Conservation (phyloP, 2,329 filamentous ascomycete species). For the Pseudopyricularia cyperi region DNA sequence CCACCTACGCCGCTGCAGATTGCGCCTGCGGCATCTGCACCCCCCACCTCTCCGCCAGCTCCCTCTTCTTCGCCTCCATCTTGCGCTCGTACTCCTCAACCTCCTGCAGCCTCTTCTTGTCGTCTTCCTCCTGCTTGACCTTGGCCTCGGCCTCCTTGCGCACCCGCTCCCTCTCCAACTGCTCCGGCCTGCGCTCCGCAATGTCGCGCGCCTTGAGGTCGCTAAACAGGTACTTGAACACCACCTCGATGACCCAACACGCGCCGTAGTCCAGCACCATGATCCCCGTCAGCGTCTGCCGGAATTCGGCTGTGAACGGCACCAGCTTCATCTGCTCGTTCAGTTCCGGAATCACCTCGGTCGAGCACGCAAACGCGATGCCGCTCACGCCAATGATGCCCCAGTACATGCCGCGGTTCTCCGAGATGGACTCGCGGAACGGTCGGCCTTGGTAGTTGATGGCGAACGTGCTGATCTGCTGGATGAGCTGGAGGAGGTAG, state of each 20-base stretch:
- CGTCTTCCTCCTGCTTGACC: conserved; percentile 35
- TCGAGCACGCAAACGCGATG: conserved; percentile 87
- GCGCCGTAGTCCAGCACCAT: conserved; percentile 83
- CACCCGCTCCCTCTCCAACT: conserved; percentile 62
- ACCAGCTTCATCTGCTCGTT: conserved; percentile 90
- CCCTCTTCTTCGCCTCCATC: conserved; percentile 35
- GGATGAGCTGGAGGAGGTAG: conserved; percentile 93
- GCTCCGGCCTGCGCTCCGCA: conserved; percentile 72
- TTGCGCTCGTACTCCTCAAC: conserved; percentile 47
- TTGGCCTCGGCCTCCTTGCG: conserved; percentile 48
- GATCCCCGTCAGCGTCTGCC: conserved; percentile 64
- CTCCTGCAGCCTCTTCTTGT: conserved; percentile 38
- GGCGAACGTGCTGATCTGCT: conserved; percentile 97
- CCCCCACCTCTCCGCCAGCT: conserved; percentile 32
- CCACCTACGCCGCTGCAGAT: not conserved
- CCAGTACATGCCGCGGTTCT: conserved; percentile 98
- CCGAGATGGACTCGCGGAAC: conserved; percentile 89
- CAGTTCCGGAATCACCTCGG: conserved; percentile 89
- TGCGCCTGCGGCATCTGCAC: conserved; percentile 6
- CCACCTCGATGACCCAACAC: conserved; percentile 80
- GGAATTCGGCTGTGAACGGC: conserved; percentile 93
- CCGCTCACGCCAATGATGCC: conserved; percentile 81
- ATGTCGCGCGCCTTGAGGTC: conserved; percentile 94
- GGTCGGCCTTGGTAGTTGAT: conserved; percentile 99
- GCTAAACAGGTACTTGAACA: conserved; percentile 73